phyloP scores from a whole-genome alignment of 805 yeast genomes.

The Candida namnaoensis region DNA sequence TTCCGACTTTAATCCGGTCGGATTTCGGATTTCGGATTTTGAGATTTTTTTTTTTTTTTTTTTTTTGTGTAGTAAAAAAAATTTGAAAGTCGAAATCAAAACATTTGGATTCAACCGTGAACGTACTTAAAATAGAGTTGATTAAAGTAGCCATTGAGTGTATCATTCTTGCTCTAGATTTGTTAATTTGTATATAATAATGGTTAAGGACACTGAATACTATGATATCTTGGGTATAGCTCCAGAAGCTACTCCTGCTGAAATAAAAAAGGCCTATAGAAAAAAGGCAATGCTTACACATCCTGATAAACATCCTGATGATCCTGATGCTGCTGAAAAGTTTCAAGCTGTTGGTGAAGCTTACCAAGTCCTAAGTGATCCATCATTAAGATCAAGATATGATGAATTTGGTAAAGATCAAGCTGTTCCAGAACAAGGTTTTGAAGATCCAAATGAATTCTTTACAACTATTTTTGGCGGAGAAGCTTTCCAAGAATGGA shows the following conservation, averaged over 20 bases:
- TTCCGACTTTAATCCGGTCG: too few relatives aligned
- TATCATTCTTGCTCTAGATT: too few relatives aligned
- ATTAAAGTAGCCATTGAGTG: too few relatives aligned
- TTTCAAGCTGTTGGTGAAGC: constrained; percentile 73
- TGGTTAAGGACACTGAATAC: constrained; percentile 83
- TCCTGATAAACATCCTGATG: constrained; percentile 96
- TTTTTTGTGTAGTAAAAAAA: too few relatives aligned
- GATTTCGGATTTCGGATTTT: too few relatives aligned
- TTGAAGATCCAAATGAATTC: constrained; percentile 81
- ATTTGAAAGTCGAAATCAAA: too few relatives aligned
- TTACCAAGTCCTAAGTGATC: constrained; percentile 74
- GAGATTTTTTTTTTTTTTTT: too few relatives aligned
- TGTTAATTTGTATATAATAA: constrained; percentile 13
- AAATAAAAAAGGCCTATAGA: constrained; percentile 90
- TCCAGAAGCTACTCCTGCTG: constrained; percentile 64
- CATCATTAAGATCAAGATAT: constrained; percentile 57
- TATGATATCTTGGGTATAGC: constrained; percentile 72
- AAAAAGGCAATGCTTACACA: constrained; percentile 83
- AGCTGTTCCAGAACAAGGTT: constrained; percentile 62
- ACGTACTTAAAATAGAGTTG: too few relatives aligned
- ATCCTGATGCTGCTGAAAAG: constrained; percentile 78
- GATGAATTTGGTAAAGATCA: constrained; percentile 81
- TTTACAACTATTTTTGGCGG: constrained; percentile 83
- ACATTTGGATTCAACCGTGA: too few relatives aligned
- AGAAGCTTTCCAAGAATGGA: constrained; percentile 68